Base-by-base conservation (phyloP, 495 filamentous ascomycete species). In the Xylaria venustula region DNA sequence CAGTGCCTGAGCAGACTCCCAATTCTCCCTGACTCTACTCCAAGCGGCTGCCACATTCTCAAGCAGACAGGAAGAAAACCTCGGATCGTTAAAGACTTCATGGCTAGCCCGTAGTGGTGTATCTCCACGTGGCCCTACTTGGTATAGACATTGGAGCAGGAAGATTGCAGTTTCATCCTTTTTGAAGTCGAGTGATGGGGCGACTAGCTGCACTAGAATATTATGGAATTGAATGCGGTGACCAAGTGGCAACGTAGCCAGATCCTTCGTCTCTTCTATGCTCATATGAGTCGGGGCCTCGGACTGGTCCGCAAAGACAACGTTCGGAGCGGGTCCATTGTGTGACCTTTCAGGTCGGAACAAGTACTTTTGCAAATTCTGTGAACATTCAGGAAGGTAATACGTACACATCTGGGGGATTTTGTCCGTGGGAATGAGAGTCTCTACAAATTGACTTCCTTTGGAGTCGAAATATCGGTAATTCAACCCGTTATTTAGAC, bases 181-280 rank as follows among this genome's bases (percentile, higher is more conserved):
- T 23, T 74, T 81, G 42, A 81, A 77, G 42, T 79, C 74, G 1
- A 88, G 36, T 8, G 69, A 72, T 2, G 78, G 79, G 4, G 71
- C 66, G 0, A 64, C 63, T n/a, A 88, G 68, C 61, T 87, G 79
- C 15, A 75, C 61, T 0, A 83, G 66, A 15, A 87, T 77, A 49
- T 87, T 87, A 30, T 77, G 64, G 80, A 82, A 84, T 47, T 86
- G 83, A 23, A 87, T 68, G 0, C 69, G 63, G 25, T 76, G 59
- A 0, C 83, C 83, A 0, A 78, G 65, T 2, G 82, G 75, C 25
- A 87, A 63, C 9, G 72, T 63, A 7, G 75, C 73, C 28, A 88
- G 74, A 0, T 80, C 70, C 34, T 76, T 76, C 62, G 76, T 85
- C 44, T 87, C 83, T 6, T 77, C 77, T 0, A 85, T 60, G 0